These are phyloP conservation scores for Puccinellia tenuiflora DNA, from an alignment of 176 grass and related monocot species.

Conservation along the genomic window DNA sequence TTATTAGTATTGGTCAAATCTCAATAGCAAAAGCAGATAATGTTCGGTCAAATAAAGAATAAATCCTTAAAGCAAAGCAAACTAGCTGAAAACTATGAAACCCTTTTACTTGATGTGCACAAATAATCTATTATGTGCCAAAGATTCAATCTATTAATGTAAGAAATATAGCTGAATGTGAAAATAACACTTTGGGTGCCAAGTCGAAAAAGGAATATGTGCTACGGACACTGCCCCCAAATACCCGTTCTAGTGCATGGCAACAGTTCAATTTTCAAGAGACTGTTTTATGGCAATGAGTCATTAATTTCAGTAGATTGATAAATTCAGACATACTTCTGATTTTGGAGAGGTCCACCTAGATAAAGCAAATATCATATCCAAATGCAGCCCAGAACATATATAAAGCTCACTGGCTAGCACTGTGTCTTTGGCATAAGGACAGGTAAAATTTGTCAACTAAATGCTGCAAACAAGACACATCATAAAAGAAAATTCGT, in stretches of 20 bases:
- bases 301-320: not conserved
- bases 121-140: not conserved
- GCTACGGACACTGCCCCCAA: not conserved
- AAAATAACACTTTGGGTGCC: not conserved
- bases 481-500: not conserved
- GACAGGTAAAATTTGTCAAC: not conserved
- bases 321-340: not conserved
- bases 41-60: slow-evolving; percentile 1
- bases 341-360: not conserved
- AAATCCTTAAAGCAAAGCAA: not conserved
- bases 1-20: slow-evolving; percentile 1
- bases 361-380: not conserved
- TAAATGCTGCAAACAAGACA: slow-evolving; percentile 10
- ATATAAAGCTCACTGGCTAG: not conserved
- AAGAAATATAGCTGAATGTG: not conserved
- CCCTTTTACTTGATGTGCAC: not conserved
- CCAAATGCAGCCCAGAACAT: not conserved
- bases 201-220: not conserved
- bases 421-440: not conserved
- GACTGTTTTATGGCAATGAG: not conserved
- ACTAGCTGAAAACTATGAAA: not conserved
- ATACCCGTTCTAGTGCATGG: not conserved
- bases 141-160: not conserved
- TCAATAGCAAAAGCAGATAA: not conserved
- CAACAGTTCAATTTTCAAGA: not conserved